Conservation (phyloP, 495 filamentous ascomycete species). For the Acidiella bohemica region DNA sequence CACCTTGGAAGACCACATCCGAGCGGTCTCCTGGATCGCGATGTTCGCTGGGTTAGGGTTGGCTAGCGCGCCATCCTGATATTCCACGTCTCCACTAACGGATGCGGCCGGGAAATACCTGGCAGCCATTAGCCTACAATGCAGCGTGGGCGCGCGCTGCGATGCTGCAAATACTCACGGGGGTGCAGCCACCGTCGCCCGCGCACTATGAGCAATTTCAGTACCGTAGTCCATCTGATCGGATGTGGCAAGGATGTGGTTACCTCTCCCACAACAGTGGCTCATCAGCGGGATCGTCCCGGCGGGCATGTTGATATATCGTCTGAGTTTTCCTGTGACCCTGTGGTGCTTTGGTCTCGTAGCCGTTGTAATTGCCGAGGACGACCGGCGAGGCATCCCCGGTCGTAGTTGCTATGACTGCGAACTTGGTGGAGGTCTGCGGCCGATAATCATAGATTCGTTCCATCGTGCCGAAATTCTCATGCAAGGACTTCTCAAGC, state of each 20-base stretch:
- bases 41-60: constrained; percentile 28
- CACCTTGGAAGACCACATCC: constrained; percentile 12
- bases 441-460: constrained; percentile 4
- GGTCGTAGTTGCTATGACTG: background rate
- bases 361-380: background rate
- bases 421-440: background rate
- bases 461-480: background rate
- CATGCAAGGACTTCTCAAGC: background rate
- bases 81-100: constrained; percentile 14
- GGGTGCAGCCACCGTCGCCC: background rate
- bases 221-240: background rate
- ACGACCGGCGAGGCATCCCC: background rate
- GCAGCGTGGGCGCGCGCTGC: background rate
- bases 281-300: background rate
- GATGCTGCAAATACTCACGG: background rate
- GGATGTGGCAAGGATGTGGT: background rate
- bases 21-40: constrained; percentile 22
- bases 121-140: background rate
- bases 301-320: background rate
- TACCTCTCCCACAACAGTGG: background rate
- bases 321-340: background rate
- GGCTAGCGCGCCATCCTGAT: constrained; percentile 26
- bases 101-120: constrained; percentile 3
- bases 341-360: background rate
- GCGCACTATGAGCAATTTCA: background rate